These are phyloP conservation scores for Cystobasidium pallidum DNA, from an alignment of 1,284 basidiomycete species.

Conservation along the genomic window DNA sequence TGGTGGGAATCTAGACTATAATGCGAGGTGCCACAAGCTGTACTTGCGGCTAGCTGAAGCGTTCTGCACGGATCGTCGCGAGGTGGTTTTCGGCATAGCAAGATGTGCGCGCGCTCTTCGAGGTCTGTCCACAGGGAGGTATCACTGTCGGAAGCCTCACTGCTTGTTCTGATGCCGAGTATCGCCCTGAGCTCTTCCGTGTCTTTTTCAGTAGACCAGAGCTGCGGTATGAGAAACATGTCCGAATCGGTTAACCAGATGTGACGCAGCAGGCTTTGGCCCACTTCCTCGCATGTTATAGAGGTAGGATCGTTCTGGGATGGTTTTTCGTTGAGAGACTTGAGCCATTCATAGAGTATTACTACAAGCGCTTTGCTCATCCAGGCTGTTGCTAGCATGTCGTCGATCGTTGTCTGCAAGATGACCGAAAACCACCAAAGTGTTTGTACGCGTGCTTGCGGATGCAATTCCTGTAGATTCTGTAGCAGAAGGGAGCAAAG, in stretches of 20 bases:
- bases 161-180: not conserved
- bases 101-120: not conserved
- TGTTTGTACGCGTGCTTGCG: constrained; percentile 1
- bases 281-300: not conserved
- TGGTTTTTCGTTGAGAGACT: not conserved
- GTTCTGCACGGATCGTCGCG: not conserved
- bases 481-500: constrained; percentile 12
- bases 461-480: constrained; percentile 3
- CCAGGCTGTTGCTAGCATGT: constrained; percentile 26
- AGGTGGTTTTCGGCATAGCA: not conserved
- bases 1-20: not conserved
- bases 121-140: not conserved
- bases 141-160: not conserved
- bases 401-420: constrained; percentile 4
- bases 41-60: not conserved
- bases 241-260: constrained; percentile 14
- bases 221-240: constrained; percentile 15
- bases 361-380: constrained; percentile 22
- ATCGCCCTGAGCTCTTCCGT: not conserved
- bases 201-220: not conserved
- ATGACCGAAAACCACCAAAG: constrained; percentile 25
- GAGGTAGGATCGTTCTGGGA: not conserved
- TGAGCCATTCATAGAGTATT: not conserved
- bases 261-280: not conserved
- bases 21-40: not conserved